Evolutionary conservation across 495 filamentous ascomycete species (phyloP), one percentile per base, ranked within the genome.

Genomic region (Podospora comata): DNA sequence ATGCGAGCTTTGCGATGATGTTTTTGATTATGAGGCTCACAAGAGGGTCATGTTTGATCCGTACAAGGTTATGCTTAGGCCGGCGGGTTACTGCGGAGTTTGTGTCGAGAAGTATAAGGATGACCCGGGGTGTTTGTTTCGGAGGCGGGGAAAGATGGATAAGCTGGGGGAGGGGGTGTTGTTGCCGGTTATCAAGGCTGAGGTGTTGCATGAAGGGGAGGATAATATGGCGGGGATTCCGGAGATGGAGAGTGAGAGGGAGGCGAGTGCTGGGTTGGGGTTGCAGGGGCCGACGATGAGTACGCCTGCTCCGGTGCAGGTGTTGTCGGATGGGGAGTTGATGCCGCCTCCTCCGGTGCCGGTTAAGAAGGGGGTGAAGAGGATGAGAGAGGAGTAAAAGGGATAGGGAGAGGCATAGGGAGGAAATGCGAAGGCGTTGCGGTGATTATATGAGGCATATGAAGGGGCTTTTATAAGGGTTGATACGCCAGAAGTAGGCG

Each of bases 11-110:
- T 74, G 73, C 13, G 28, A 69, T 6, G 65, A 67, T 7, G 56
- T 66, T 55, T 74, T 74, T 63, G 68, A 68, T 23, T 64, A 64
- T 0, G 39, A 18, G 5, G 11, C 39, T 0, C 13, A n/a, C 18
- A 65, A 54, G 44, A 65, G 68, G 62, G 65, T 61, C 61, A 57
- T 71, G 65, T 74, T 62, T 15, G 66, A 69, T 19, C 73, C 73
- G 1, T 71, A 71, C 30, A 34, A 67, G 2, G 71, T 62, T 0
- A 30, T 58, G 5, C 32, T 67, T 0, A 27, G 73, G 18, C 68
- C 71, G 4, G 60, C 62, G 20, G 72, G 66, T 5, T 74, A 66
- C 20, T 74, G 73, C 30, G 16, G 2, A 0, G 0, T 4, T 6
- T 74, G 73, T 39, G 71, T 73, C 11, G 26, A 62, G 9, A 63